A percentile compares a stretch with the other conserved stretches of the same genome.
Evolutionary conservation across 768 basidiomycete species (phyloP).

Genomic region (Collybiopsis luxurians): DNA sequence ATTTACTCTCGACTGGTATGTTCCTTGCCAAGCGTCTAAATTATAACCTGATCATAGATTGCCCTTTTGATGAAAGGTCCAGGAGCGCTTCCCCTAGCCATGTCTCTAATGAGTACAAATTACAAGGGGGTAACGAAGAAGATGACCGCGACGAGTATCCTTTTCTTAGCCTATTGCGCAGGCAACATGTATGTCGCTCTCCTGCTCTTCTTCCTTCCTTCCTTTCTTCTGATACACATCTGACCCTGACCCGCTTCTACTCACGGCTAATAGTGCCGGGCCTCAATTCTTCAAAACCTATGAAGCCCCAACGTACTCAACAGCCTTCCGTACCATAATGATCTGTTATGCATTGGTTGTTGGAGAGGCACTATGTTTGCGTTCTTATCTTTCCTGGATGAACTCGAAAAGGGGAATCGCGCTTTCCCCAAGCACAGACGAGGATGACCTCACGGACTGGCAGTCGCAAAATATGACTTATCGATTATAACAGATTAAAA

Average conservation of each 20-base stretch:
- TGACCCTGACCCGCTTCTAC: no score
- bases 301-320: neutral
- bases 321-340: neutral
- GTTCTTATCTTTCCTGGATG: conserved; percentile 1
- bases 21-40: neutral
- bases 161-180: neutral
- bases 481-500: no score
- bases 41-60: neutral
- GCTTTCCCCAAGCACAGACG: no score
- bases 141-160: neutral
- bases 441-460: neutral
- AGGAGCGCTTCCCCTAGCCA: neutral
- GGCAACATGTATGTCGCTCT: conserved; percentile 2
- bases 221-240: no score
- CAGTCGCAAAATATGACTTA: neutral
- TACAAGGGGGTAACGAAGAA: conserved; percentile 5
- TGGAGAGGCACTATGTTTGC: neutral
- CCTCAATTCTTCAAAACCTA: neutral
- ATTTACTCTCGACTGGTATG: neutral
- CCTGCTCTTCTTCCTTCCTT: no score
- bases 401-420: no score
- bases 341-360: neutral
- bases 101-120: neutral
- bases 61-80: neutral
- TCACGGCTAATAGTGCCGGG: neutral